A percentile compares a stretch with the other conserved stretches of the same genome.
phyloP scores from a whole-genome alignment of 139 green algal genomes.

The Asterochloris erici region DNA sequence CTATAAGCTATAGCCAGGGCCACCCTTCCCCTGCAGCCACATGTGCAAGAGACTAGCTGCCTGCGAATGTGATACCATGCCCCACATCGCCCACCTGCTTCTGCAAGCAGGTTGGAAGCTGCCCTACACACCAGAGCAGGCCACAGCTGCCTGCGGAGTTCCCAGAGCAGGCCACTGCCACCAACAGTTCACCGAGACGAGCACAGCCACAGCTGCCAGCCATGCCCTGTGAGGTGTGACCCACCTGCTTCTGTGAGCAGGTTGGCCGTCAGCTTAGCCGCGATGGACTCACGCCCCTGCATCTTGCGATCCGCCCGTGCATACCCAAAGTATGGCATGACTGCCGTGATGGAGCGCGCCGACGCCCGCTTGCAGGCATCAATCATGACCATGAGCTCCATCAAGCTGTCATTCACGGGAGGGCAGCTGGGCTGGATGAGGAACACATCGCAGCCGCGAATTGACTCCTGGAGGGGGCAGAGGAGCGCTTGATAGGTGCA shows the following conservation, averaged over 20 bases:
- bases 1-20: no score
- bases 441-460: constrained; percentile 99
- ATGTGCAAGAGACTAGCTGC: no score
- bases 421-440: constrained; percentile 95
- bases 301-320: constrained; percentile 95
- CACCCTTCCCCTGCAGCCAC: no score
- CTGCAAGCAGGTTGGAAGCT: no score
- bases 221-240: background rate
- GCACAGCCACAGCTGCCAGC: background rate
- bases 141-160: no score
- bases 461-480: constrained; percentile 77
- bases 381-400: constrained; percentile 98
- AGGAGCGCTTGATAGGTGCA: no score
- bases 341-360: constrained; percentile 93
- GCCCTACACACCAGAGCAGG: no score
- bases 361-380: constrained; percentile 91
- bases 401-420: constrained; percentile 96
- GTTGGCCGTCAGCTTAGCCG: constrained; percentile 98
- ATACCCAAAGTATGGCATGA: constrained; percentile 89
- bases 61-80: no score
- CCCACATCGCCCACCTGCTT: no score
- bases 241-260: constrained; percentile 92
- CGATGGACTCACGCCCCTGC: constrained; percentile 94
- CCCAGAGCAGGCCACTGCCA: no score
- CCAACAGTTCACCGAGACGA: no score